Evolutionary conservation across 2,329 filamentous ascomycete species (phyloP), one percentile per base, ranked within the genome.

Genomic region (Lizonia empirigonia): DNA sequence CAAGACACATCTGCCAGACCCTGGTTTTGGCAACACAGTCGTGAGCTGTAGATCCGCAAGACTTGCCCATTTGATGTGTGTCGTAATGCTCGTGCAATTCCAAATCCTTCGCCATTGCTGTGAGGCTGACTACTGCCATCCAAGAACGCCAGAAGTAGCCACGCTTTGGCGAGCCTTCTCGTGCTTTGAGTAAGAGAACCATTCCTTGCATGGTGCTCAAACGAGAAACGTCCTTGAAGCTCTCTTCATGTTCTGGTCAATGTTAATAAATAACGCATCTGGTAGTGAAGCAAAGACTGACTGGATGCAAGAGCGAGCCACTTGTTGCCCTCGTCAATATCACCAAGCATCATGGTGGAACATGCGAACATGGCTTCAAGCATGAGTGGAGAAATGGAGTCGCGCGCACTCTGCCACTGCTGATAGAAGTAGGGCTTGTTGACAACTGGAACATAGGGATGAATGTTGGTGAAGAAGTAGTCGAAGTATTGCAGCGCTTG

Each of bases 111-210:
- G 86, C 91, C 90, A 97, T 96, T 37, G 91, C 88, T 7, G 96
- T 88, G 57, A 93, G 91, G 54, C 92, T 90, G 44, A 96, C 93
- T 16, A 96, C 85, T 5, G 89, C 90, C 85, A 97, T 96, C 93
- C 94, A 97, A 0, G 94, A 97, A 29, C 93, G 87, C 74, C 94
- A 97, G 73, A 94, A 97, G 70, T 97, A 97, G 1, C 94, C 94
- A 53, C 90, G 86, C 69, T 96, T 96, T 0, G 93, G 92, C 7
- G 89, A 86, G n/a, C 90, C 89, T 73, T 97, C 93, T 57, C 91
- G 84, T 1, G 93, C 94, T 72, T 97, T 97, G 34, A 97, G 77
- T 15, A 97, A 81, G 35, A 97, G 86, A 35, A 97, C 77, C 55
- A 96, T 79, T 3, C 91, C 93, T 74, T 97, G 93, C 8, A 97